phyloP scores from a whole-genome alignment of 768 basidiomycete species.

The Boletus bicolor region DNA sequence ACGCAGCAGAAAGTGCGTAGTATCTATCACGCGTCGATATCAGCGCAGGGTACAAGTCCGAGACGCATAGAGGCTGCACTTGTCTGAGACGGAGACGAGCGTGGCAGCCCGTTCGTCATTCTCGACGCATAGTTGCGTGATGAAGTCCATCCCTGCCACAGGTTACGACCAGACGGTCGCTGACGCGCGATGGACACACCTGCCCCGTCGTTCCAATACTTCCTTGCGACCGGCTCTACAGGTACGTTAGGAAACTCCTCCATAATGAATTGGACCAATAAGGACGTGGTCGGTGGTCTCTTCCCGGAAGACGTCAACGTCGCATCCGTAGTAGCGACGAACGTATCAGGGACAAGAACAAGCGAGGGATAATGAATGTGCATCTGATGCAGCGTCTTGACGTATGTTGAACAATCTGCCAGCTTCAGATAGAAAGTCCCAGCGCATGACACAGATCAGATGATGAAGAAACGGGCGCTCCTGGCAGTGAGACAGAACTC shows the following conservation, averaged over 20 bases:
- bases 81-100: conserved; percentile 73
- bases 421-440: conserved; percentile 42
- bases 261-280: conserved; percentile 68
- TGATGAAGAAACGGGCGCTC: background rate
- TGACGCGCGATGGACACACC: conserved; percentile 40
- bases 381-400: conserved; percentile 86
- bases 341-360: conserved; percentile 82
- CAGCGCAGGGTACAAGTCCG: background rate
- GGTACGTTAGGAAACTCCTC: conserved; percentile 70
- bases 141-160: conserved; percentile 66
- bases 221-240: conserved; percentile 69
- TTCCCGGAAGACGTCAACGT: conserved; percentile 43
- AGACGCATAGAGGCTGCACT: conserved; percentile 51
- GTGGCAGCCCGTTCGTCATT: conserved; percentile 81
- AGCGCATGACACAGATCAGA: background rate
- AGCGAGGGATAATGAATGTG: conserved; percentile 68
- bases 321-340: conserved; percentile 56
- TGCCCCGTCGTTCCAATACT: conserved; percentile 82
- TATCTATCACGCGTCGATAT: conserved; percentile 49
- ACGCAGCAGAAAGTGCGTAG: conserved; percentile 81
- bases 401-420: conserved; percentile 83
- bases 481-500: background rate
- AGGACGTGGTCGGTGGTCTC: conserved; percentile 46
- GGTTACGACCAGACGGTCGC: background rate
- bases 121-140: conserved; percentile 73